These are phyloP conservation scores for Corylus americana DNA, from an alignment of 306 rosid genomes.

Conservation along the genomic window DNA sequence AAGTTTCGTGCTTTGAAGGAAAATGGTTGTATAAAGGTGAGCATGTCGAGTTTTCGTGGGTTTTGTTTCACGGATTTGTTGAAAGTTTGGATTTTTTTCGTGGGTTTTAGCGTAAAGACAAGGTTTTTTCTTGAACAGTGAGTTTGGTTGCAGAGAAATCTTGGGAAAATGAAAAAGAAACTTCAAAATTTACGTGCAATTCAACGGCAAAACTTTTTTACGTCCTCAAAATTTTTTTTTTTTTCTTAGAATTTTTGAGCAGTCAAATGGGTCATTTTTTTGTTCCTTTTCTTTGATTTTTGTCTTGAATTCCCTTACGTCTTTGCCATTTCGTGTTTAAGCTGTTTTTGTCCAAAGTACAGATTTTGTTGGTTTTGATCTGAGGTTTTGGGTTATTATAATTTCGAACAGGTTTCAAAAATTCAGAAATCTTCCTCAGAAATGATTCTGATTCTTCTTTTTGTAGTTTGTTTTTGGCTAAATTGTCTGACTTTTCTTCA, in stretches of 20 bases:
- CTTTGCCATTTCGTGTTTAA: slow-evolving; percentile 11
- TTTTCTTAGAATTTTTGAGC: slow-evolving; percentile 11
- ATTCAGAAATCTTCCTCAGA: neutral
- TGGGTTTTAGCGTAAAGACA: slow-evolving; percentile 40
- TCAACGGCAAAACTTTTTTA: slow-evolving; percentile 19
- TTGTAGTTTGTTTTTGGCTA: neutral
- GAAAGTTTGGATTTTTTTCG: slow-evolving; percentile 28
- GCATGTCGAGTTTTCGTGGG: slow-evolving; percentile 27
- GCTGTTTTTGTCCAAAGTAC: slow-evolving; percentile 16
- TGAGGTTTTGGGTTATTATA: slow-evolving; percentile 19
- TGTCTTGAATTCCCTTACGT: neutral
- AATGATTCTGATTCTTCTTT: slow-evolving; percentile 5
- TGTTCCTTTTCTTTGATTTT: slow-evolving; percentile 4
- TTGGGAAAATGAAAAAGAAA: slow-evolving; percentile 14
- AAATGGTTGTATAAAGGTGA: slow-evolving; percentile 51
- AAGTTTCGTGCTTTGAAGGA: slow-evolving; percentile 38
- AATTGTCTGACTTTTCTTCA: slow-evolving; percentile 23
- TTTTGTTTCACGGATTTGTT: slow-evolving; percentile 27
- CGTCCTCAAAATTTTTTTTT: slow-evolving; percentile 6
- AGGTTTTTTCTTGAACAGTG: slow-evolving; percentile 24
- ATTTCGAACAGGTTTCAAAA: neutral
- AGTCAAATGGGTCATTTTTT: slow-evolving; percentile 21
- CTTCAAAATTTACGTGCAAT: slow-evolving; percentile 16
- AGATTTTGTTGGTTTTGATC: slow-evolving; percentile 47
- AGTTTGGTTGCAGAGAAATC: slow-evolving; percentile 20